phyloP scores from a whole-genome alignment of 441 rosid species.

The Erysimum pusillum region DNA sequence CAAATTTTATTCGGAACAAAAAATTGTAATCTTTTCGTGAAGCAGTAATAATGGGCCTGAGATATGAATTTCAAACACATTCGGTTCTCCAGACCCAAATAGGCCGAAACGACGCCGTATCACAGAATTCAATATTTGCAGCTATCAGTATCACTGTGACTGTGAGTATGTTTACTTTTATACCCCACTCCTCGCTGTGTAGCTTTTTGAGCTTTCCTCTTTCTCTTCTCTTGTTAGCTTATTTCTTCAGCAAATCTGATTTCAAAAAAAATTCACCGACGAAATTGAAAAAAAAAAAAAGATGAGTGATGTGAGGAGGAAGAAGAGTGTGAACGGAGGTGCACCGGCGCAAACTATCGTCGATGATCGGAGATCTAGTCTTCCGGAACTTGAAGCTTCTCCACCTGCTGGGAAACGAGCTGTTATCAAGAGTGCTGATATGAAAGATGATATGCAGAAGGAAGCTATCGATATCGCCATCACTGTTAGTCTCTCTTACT shows the following conservation, averaged over 20 bases:
- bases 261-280: conserved; percentile 13
- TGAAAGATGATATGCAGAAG: conserved; percentile 95
- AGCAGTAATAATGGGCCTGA: conserved; percentile 13
- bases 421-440: conserved; percentile 93
- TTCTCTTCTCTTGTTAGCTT: neutral
- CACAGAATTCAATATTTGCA: neutral
- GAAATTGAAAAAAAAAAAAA: neutral
- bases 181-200: neutral
- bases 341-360: conserved; percentile 52
- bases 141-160: neutral
- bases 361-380: conserved; percentile 63
- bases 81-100: neutral
- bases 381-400: conserved; percentile 44
- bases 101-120: neutral
- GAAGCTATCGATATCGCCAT: conserved; percentile 91
- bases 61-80: neutral
- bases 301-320: conserved; percentile 59
- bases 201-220: neutral
- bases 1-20: too few relatives aligned
- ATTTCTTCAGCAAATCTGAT: conserved; percentile 30
- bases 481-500: conserved; percentile 54
- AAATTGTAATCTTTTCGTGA: too few relatives aligned
- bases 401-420: conserved; percentile 60
- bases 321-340: conserved; percentile 59
- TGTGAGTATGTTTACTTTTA: neutral